phyloP scores from a whole-genome alignment of 768 basidiomycete species.

The Calocera viscosa region DNA sequence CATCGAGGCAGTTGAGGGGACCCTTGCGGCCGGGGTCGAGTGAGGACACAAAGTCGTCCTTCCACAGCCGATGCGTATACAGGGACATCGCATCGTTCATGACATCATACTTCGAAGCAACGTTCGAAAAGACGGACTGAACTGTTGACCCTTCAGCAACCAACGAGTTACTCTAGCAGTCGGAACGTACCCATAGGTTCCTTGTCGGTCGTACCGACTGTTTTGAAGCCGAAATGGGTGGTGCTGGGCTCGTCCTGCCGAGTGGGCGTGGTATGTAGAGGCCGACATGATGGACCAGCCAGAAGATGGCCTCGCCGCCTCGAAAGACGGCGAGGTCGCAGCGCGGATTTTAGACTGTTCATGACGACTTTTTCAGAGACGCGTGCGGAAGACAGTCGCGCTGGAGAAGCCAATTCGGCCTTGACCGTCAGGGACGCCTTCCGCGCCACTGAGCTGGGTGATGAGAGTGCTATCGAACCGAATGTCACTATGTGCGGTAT shows the following conservation, averaged over 20 bases:
- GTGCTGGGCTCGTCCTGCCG: slow-evolving; percentile 14
- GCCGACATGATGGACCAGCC: slow-evolving; percentile 3
- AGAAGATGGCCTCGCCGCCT: background rate
- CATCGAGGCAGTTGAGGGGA: slow-evolving; percentile 71
- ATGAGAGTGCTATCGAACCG: too few species aligned
- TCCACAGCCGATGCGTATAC: slow-evolving; percentile 94
- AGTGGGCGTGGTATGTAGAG: background rate
- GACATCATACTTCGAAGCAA: slow-evolving; percentile 87
- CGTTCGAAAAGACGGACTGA: slow-evolving; percentile 86
- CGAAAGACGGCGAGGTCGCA: background rate
- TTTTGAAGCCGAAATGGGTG: slow-evolving; percentile 87
- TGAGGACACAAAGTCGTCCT: slow-evolving; percentile 70
- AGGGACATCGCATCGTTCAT: slow-evolving; percentile 99
- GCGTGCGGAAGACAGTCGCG: too few species aligned
- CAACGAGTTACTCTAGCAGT: background rate
- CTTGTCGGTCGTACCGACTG: slow-evolving; percentile 74
- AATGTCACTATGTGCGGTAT: too few species aligned
- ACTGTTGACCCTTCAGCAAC: slow-evolving; percentile 32
- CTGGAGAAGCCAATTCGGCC: too few species aligned
- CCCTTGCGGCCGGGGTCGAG: slow-evolving; percentile 67
- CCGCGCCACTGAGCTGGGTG: too few species aligned
- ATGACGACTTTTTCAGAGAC: background rate
- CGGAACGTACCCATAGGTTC: slow-evolving; percentile 45
- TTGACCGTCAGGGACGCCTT: too few species aligned
- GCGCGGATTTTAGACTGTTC: background rate